A percentile compares a stretch with the other conserved stretches of the same genome.
Conservation (phyloP, 257 asterid species). For the Rubia yunnanensis region DNA sequence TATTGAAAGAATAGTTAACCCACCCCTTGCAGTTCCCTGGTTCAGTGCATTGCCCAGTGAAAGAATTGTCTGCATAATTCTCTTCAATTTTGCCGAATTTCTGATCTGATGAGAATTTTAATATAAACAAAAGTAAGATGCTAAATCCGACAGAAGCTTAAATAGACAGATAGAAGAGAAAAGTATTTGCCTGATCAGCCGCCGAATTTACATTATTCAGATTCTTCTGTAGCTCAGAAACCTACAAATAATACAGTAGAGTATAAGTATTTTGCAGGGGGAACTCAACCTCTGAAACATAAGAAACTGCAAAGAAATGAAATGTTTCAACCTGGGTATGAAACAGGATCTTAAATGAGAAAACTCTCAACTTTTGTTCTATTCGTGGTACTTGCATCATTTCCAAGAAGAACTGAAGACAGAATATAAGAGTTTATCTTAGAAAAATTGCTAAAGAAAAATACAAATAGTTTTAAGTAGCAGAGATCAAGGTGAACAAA, state of each 20-base stretch:
- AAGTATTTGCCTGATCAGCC: conserved; percentile 68
- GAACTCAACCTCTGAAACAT: conserved; percentile 6
- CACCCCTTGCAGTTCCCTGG: conserved; percentile 98
- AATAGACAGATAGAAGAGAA: conserved; percentile 19
- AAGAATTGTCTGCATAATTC: conserved; percentile 94
- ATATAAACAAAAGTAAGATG: conserved; percentile 16
- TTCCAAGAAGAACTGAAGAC: conserved; percentile 70
- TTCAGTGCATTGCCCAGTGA: conserved; percentile 89
- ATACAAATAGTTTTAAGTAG: conserved; percentile 3
- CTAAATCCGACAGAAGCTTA: conserved; percentile 6
- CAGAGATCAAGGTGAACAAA: conserved; percentile 21
- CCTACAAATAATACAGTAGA: conserved; percentile 36
- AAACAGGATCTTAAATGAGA: conserved; percentile 83
- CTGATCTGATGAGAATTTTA: conserved; percentile 57
- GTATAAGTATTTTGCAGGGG: background rate
- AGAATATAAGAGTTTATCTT: conserved; percentile 10
- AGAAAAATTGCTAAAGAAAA: conserved; percentile 8
- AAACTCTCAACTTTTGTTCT: conserved; percentile 80
- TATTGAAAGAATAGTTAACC: conserved; percentile 15
- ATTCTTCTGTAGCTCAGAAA: conserved; percentile 69
- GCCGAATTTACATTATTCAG: conserved; percentile 71
- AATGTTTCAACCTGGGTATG: conserved; percentile 52
- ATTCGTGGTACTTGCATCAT: conserved; percentile 93
- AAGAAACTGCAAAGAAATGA: conserved; percentile 12
- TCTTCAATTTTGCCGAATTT: conserved; percentile 74